A percentile compares a stretch with the other conserved stretches of the same genome.
Conservation (phyloP, 352 stramenopile species). For the Lagenidium sp. region DNA sequence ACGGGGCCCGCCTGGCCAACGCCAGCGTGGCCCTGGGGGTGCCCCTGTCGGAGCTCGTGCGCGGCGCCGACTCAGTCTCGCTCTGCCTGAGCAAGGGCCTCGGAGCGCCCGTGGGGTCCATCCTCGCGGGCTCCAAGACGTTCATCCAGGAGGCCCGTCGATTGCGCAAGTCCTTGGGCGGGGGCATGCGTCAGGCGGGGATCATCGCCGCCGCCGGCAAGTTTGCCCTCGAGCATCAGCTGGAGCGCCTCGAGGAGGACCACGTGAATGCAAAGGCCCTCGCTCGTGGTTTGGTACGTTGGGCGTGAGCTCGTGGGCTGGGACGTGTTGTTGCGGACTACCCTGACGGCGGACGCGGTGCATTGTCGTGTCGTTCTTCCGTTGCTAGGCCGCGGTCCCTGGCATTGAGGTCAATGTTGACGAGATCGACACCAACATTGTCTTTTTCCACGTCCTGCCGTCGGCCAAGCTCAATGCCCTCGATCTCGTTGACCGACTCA, state of each 20-base stretch:
- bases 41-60: slow-evolving; percentile 68
- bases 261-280: slow-evolving; percentile 72
- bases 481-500: slow-evolving; percentile 46
- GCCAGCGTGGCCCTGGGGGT: slow-evolving; percentile 79
- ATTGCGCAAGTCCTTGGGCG: slow-evolving; percentile 94
- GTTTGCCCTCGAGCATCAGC: slow-evolving; percentile 86
- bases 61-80: slow-evolving; percentile 85
- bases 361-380: not conserved
- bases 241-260: slow-evolving; percentile 73
- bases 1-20: slow-evolving; percentile 95
- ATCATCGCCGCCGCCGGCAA: slow-evolving; percentile 91
- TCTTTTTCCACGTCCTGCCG: slow-evolving; percentile 58
- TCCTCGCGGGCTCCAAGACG: slow-evolving; percentile 86
- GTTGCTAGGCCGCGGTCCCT: slow-evolving; percentile 28
- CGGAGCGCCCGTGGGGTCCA: slow-evolving; percentile 90
- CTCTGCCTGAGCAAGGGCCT: slow-evolving; percentile 96
- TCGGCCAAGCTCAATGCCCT: slow-evolving; percentile 51
- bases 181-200: slow-evolving; percentile 95
- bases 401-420: slow-evolving; percentile 52
- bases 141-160: slow-evolving; percentile 88
- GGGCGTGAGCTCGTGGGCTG: not conserved
- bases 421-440: slow-evolving; percentile 85
- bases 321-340: not conserved
- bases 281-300: slow-evolving; percentile 33
- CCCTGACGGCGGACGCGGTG: too few relatives aligned